These are phyloP conservation scores for Stylonectria norvegica DNA, from an alignment of 2,329 filamentous ascomycete species.

Conservation along the genomic window DNA sequence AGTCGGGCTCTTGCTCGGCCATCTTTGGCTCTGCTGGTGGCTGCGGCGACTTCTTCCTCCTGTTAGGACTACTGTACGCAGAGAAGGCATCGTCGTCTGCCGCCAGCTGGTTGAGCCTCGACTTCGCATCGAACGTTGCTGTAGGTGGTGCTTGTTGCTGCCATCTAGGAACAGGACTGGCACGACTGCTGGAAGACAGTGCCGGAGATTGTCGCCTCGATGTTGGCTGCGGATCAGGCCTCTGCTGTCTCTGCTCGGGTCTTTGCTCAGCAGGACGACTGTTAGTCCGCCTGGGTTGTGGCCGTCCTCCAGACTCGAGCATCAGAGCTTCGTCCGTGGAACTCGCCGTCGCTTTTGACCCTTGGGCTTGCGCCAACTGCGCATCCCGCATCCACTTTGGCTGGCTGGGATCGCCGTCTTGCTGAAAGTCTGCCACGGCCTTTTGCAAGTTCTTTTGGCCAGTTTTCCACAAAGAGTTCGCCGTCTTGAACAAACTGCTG, in stretches of 20 bases:
- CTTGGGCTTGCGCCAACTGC: slow-evolving; percentile 42
- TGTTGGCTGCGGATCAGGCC: slow-evolving; percentile 28
- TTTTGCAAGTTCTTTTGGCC: slow-evolving; percentile 90
- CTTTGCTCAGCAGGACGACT: slow-evolving; percentile 24
- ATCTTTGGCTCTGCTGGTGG: slow-evolving; percentile 39
- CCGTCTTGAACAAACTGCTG: slow-evolving; percentile 83
- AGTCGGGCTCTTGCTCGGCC: slow-evolving; percentile 52
- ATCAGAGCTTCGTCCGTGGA: slow-evolving; percentile 74
- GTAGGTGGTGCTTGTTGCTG: slow-evolving; percentile 49
- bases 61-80: slow-evolving; percentile 82
- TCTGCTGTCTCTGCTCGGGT: slow-evolving; percentile 20
- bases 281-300: slow-evolving; percentile 39
- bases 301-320: slow-evolving; percentile 64
- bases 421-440: slow-evolving; percentile 81
- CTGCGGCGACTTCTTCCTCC: slow-evolving; percentile 66
- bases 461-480: slow-evolving; percentile 92
- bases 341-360: slow-evolving; percentile 25
- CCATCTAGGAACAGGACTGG: slow-evolving; percentile 54
- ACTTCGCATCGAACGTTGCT: slow-evolving; percentile 32
- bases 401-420: slow-evolving; percentile 68
- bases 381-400: slow-evolving; percentile 94
- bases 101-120: slow-evolving; percentile 67
- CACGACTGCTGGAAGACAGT: slow-evolving; percentile 42
- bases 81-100: slow-evolving; percentile 78
- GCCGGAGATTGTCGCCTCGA: slow-evolving; percentile 50